Evolutionary conservation across 257 asterid genomes (phyloP), one percentile per base, ranked within the genome.

Genomic region (Voacanga thouarsii): DNA sequence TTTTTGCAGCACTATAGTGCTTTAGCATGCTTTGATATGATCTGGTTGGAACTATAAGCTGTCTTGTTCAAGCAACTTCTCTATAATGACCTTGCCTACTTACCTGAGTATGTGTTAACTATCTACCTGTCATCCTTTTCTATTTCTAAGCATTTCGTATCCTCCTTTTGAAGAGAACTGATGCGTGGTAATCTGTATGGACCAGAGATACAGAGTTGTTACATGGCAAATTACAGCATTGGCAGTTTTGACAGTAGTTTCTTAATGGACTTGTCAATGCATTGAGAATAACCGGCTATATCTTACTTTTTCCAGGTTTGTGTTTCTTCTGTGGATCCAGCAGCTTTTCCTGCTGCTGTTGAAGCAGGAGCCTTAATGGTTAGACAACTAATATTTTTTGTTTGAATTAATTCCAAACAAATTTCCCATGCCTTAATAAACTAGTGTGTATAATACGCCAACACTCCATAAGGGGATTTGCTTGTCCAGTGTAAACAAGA

Each of bases 321-420:
- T 77, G 97, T 94, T 75, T 94, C 98, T 75, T 90, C 97, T 37
- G 94, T 94, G 59, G 93, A 94, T 88, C 97, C 98, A 12, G 59
- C 89, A 47, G 91, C 96, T 65, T 94, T 94, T 80, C 92, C 84
- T 11, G 94, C 91, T 75, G 97, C 97, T 30, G 89, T 94, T 68
- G 97, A 94, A 87, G 98, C 97, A 39, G 98, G 98, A 79, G 98
- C 98, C 56, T 51, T 86, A 70, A 90, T 94, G 97, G 98, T 93
- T 47, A 1, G 88, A 71, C 24, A 51, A 7, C 75, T n/a, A 53
- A 68, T 70, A 8, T 24, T 26, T 6, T 56, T 43, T 3, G 16
- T 77, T 71, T 78, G 59, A 23, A 24, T 24, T 51, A 10, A 72
- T 61, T 44, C 51, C 21, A 8, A 28, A 28, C 50, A 43, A 30